Evolutionary conservation across 345 rosid genomes (phyloP), one percentile per base, ranked within the genome.

Genomic region (Durio zibethinus): DNA sequence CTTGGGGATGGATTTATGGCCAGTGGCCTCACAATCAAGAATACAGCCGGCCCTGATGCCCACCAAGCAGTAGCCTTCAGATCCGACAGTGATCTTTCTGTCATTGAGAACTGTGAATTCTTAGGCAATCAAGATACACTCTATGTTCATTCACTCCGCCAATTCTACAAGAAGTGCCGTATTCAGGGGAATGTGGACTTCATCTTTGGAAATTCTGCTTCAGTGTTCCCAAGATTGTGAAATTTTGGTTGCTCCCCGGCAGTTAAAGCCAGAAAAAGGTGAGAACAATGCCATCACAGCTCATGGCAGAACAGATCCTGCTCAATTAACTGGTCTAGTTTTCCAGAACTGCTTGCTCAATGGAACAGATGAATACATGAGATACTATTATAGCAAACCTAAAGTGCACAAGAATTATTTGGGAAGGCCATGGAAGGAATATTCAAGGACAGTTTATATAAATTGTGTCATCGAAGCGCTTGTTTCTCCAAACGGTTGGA

Each of bases 341-440:
- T 89, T 96, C 77, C 86, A 81, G 7, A 92, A 90, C 76, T 96
- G 99, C 81, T 56, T 76, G 79, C 84, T 96, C 36, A 91, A 87
- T 42, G 97, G 97, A 57, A 96, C 99, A 0, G 87, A 88, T 67
- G 91, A 90, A 57, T 96, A 92, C 77, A 84, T 90, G 97, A 86
- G 69, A 65, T 77, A 91, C 29, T 93, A 83, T 76, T 40, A 45
- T 7, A 84, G 84, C 76, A 91, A 92, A 0, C 97, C 98, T 3
- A 45, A 76, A 23, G 91, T 87, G 40, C 99, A 96, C 73, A 80
- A 57, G 76, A 96, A 82, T 78, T 96, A 18, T 81, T 80, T 96
- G 80, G 98, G 98, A 48, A 82, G 98, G 86, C 98, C 99, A 0
- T 96, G 99, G 99, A 96, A 96, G 85, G 98, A 96, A 72, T 96